Evolutionary conservation across 805 yeast species (phyloP).

Genomic region (Hanseniaspora lachancei): DNA sequence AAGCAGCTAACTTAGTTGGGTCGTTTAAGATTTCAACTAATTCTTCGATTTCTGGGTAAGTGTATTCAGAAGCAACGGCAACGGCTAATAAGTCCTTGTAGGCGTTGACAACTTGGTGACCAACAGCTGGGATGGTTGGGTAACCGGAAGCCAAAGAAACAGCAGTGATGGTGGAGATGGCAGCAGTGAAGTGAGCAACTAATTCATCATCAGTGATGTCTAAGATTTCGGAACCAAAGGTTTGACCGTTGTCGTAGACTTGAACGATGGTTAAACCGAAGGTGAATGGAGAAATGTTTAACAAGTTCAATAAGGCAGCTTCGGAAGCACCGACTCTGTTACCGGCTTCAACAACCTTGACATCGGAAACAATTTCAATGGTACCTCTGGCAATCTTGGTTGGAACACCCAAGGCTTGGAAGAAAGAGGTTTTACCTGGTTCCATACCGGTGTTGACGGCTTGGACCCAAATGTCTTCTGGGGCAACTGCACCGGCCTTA

Average conservation of each 20-base stretch:
- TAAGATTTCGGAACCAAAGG: conserved; percentile 91
- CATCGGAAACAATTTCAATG: conserved; percentile 96
- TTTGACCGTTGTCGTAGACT: conserved; percentile 97
- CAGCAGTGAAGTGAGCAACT: conserved; percentile 79
- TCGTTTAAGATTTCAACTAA: conserved; percentile 98
- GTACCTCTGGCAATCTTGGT: conserved; percentile 99
- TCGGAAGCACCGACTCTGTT: conserved; percentile 96
- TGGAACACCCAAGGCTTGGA: conserved; percentile 99
- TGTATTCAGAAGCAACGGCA: conserved; percentile 96
- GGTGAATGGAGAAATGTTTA: conserved; percentile 99
- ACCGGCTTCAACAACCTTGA: conserved; percentile 81
- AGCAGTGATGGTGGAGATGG: conserved; percentile 86
- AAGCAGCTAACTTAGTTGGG: conserved; percentile 99
- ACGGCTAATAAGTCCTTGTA: conserved; percentile 97
- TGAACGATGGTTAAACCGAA: conserved; percentile 94
- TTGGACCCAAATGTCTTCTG: conserved; percentile 92
- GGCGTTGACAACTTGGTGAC: conserved; percentile 97
- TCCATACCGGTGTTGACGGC: conserved; percentile 99
- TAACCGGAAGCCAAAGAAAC: conserved; percentile 94
- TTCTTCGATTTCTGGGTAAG: conserved; percentile 97
- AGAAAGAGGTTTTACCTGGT: conserved; percentile 99
- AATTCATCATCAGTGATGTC: conserved; percentile 98
- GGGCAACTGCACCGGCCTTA: conserved; percentile 99
- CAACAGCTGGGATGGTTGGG: conserved; percentile 99
- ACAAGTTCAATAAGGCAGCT: conserved; percentile 96